These are phyloP conservation scores for Ascochyta lentis DNA, from an alignment of 2,329 filamentous ascomycete species.

Conservation along the genomic window DNA sequence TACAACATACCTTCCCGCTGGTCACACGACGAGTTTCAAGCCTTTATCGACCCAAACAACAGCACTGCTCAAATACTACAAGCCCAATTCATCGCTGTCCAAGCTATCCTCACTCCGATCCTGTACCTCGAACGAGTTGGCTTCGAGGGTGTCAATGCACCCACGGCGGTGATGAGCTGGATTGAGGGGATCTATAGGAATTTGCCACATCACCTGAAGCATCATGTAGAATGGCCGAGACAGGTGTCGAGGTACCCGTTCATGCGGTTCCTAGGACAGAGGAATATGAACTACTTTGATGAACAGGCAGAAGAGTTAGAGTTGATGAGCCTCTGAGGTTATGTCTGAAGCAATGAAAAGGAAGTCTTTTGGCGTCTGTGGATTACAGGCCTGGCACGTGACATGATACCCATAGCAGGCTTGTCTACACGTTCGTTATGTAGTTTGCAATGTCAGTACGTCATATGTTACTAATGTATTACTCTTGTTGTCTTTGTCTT, in stretches of 20 bases:
- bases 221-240: constrained; percentile 40
- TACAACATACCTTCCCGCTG: constrained; percentile 52
- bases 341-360: no score
- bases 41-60: constrained; percentile 54
- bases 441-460: not conserved
- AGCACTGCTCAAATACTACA: constrained; percentile 53
- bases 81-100: constrained; percentile 56
- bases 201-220: constrained; percentile 29
- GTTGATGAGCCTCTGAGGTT: not conserved
- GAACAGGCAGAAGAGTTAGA: not conserved
- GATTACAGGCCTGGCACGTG: not conserved
- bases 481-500: not conserved
- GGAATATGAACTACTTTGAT: not conserved
- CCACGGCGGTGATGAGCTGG: constrained; percentile 41
- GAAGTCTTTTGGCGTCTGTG: not conserved
- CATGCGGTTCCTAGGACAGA: constrained; percentile 35
- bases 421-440: not conserved
- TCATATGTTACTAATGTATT: not conserved
- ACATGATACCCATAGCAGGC: constrained; percentile 4
- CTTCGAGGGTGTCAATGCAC: constrained; percentile 43
- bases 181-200: constrained; percentile 44
- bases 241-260: constrained; percentile 40
- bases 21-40: constrained; percentile 51
- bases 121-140: constrained; percentile 43
- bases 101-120: constrained; percentile 54